phyloP scores from a whole-genome alignment of 164 flowering plant species.

The Liriodendron chinense region DNA sequence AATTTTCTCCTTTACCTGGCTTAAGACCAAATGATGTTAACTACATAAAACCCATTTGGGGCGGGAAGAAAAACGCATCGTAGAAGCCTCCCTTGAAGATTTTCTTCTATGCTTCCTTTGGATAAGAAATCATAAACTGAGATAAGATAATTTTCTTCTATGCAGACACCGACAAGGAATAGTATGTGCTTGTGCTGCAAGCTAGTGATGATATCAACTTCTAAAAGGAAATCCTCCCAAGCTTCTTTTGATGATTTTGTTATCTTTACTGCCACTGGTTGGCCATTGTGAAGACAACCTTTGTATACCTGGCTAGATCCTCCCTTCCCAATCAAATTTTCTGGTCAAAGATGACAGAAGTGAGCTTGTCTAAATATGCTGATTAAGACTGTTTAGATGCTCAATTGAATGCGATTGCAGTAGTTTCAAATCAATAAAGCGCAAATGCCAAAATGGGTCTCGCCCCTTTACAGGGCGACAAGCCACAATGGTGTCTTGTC shows the following conservation, averaged over 20 bases:
- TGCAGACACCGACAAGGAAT: conserved; percentile 64
- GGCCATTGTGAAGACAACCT: conserved; percentile 68
- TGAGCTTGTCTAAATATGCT: background rate
- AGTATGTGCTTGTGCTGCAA: conserved; percentile 58
- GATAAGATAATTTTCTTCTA: conserved; percentile 53
- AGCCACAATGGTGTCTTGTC: background rate
- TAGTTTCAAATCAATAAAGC: background rate
- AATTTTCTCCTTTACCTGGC: conserved; percentile 32
- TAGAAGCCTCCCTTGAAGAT: conserved; percentile 52
- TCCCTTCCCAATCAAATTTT: conserved; percentile 77
- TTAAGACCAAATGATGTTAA: background rate
- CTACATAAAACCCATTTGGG: background rate
- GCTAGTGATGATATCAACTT: conserved; percentile 67
- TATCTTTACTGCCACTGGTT: conserved; percentile 70
- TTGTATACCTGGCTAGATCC: conserved; percentile 76
- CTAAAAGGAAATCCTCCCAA: conserved; percentile 59
- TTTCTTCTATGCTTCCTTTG: conserved; percentile 77
- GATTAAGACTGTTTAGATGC: background rate
- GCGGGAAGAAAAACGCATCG: background rate
- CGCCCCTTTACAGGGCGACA: background rate
- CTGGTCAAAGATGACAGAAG: conserved; percentile 31
- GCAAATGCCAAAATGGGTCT: background rate
- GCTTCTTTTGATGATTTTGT: conserved; percentile 58
- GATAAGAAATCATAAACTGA: conserved; percentile 67
- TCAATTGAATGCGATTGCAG: background rate